Conservation (phyloP, 768 basidiomycete species). For the Amyloporia xantha region DNA sequence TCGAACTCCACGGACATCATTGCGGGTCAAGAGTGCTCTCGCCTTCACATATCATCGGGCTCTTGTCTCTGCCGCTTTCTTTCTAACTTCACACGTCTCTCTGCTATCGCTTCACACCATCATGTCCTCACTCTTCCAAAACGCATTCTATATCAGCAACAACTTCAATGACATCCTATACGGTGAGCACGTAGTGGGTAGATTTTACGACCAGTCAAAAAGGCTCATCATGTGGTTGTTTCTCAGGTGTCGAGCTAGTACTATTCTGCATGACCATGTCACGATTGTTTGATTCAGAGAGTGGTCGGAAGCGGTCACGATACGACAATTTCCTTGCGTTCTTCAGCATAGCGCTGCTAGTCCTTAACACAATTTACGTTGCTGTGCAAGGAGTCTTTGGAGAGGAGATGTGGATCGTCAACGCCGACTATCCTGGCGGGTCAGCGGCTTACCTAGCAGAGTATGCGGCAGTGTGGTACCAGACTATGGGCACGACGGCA, state of each 20-base stretch:
- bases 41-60: too few relatives aligned
- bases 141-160: slow-evolving; percentile 12
- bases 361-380: slow-evolving; percentile 27
- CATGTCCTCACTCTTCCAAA: slow-evolving; percentile 8
- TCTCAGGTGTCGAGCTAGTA: slow-evolving; percentile 18
- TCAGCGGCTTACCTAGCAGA: slow-evolving; percentile 25
- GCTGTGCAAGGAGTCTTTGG: slow-evolving; percentile 23
- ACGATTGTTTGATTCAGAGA: slow-evolving; percentile 5
- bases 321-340: slow-evolving; percentile 13
- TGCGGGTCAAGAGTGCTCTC: too few relatives aligned
- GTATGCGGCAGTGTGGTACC: slow-evolving; percentile 15
- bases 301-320: background rate
- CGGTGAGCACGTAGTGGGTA: too few relatives aligned
- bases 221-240: too few relatives aligned
- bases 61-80: too few relatives aligned
- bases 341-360: slow-evolving; percentile 20
- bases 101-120: too few relatives aligned
- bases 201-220: too few relatives aligned
- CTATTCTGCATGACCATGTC: slow-evolving; percentile 20
- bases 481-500: slow-evolving; percentile 12
- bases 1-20: too few relatives aligned
- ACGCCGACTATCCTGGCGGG: slow-evolving; percentile 28
- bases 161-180: slow-evolving; percentile 14
- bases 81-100: too few relatives aligned
- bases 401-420: slow-evolving; percentile 31